Base-by-base conservation (phyloP, 345 rosid genomes). In the Eucalyptus regnans region DNA sequence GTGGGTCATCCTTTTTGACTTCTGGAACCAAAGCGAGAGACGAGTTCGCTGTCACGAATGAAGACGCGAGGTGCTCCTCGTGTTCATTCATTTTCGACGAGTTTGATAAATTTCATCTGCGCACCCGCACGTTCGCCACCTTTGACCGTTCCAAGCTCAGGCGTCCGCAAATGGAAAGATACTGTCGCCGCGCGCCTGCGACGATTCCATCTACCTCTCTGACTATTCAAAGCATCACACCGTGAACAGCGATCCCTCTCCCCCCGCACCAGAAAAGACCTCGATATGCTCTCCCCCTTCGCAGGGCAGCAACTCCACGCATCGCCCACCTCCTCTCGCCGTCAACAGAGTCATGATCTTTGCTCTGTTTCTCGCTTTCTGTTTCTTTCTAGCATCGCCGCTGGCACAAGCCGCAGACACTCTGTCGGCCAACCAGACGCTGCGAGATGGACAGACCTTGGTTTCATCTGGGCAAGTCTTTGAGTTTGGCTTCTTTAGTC, bases 401-500 rank as follows among this genome's bases (percentile, higher is more conserved):
- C 41, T 23, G 18, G 52, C 86, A 20, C 60, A 49, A 60, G 44
- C 86, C 71, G 37, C 89, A 4, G 89, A 88, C 87, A 90, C 85
- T 18, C 68, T 90, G 5, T 52, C 58, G 3, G 18, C 64, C 27
- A 51, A 88, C 86, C 91, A 86, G 18, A 86, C 44, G 9, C 56
- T 88, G 60, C 81, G 17, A 11, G 87, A 90, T 76, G 91, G 91
- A 18, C 87, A 79, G 49, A 89, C 86, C 8, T 85, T 90, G 89
- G 89, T 90, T 27, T 90, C 91, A 12, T 37, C 89, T 10, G 50
- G 88, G 50, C 86, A 88, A 51, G 17, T 76, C 64, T 89, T 88
- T 79, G 92, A 89, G 37, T 76, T 91, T 12, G 92, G 92, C 12
- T 91, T 91, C 86, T 91, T 91, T 17, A 79, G 64, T 58, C 89